These are phyloP conservation scores for Eutrema heterophyllum DNA, from an alignment of 345 rosid genomes.

Conservation along the genomic window DNA sequence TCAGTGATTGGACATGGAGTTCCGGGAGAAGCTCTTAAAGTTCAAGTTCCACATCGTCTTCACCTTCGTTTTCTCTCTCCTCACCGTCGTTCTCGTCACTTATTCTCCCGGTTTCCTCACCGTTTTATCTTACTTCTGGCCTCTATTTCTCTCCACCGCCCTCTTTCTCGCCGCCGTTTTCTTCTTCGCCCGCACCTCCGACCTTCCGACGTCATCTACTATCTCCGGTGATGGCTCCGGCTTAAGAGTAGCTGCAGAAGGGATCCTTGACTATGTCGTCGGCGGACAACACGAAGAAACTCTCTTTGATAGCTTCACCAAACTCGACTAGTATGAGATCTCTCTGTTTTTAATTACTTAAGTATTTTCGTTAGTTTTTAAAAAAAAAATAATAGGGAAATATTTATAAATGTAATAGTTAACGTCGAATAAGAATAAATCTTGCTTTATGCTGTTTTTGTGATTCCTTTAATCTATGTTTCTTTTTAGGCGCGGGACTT, in stretches of 20 bases:
- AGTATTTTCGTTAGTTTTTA: neutral
- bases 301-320: constrained; percentile 21
- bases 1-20: constrained; percentile 42
- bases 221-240: constrained; percentile 34
- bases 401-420: constrained; percentile 17
- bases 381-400: neutral
- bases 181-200: constrained; percentile 56
- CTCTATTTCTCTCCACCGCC: constrained; percentile 82
- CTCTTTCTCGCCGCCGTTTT: constrained; percentile 67
- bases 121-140: constrained; percentile 81
- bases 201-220: constrained; percentile 26
- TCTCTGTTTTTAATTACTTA: neutral
- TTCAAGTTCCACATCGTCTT: constrained; percentile 53
- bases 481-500: constrained; percentile 1
- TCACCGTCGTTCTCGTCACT: constrained; percentile 33
- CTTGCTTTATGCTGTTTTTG: neutral
- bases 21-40: constrained; percentile 52
- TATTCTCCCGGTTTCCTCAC: constrained; percentile 71
- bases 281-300: constrained; percentile 47
- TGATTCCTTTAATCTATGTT: neutral
- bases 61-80: constrained; percentile 28
- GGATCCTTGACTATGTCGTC: constrained; percentile 73
- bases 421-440: constrained; percentile 14
- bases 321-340: constrained; percentile 26
- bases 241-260: constrained; percentile 55